These are phyloP conservation scores for Sisymbrium irio DNA, from an alignment of 345 rosid genomes.

Conservation along the genomic window DNA sequence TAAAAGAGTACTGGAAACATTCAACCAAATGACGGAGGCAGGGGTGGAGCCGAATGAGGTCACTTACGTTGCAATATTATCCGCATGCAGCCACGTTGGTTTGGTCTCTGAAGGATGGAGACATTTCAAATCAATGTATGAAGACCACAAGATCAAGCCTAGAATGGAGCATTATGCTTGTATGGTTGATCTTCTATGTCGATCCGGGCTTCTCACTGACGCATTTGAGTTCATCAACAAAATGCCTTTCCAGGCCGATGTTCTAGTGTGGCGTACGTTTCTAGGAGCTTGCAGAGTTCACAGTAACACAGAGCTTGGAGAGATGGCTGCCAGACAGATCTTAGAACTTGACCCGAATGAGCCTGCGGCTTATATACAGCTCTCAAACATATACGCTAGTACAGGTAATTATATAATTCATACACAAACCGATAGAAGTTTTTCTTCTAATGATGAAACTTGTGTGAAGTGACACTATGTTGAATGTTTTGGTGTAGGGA, in stretches of 20 bases:
- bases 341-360: conserved; percentile 61
- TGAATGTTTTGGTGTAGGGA: conserved; percentile 28
- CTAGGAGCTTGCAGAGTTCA: conserved; percentile 73
- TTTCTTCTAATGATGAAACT: neutral
- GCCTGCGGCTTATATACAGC: conserved; percentile 63
- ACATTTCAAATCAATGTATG: conserved; percentile 56
- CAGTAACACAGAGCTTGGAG: conserved; percentile 50
- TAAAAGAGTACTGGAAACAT: conserved; percentile 53
- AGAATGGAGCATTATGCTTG: conserved; percentile 78
- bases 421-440: neutral
- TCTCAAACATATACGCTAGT: conserved; percentile 71
- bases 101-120: conserved; percentile 64
- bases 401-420: conserved; percentile 20
- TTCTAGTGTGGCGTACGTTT: conserved; percentile 66
- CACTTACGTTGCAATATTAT: conserved; percentile 64
- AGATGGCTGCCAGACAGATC: conserved; percentile 58
- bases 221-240: conserved; percentile 55
- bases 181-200: conserved; percentile 73
- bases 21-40: conserved; percentile 46
- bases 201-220: conserved; percentile 54
- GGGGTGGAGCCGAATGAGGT: conserved; percentile 56
- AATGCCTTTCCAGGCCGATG: conserved; percentile 56
- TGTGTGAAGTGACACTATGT: neutral
- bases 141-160: conserved; percentile 56
- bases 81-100: conserved; percentile 76